Conservation (phyloP, 169 alveolate genomes). For the Sarcocystis neurona region DNA sequence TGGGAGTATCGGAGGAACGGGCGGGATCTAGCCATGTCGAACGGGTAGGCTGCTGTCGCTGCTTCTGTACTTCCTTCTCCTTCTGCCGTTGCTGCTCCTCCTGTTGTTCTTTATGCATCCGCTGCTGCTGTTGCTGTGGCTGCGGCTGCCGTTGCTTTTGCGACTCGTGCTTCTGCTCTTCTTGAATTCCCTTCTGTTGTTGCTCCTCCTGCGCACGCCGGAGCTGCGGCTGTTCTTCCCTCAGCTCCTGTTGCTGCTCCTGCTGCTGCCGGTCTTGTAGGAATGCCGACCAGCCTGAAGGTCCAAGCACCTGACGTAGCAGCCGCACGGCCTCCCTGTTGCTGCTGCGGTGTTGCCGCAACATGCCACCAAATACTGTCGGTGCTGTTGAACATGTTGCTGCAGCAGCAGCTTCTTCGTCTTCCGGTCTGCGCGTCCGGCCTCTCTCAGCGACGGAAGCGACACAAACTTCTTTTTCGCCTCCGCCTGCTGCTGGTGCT, state of each 20-base stretch:
- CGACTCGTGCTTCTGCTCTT: background rate
- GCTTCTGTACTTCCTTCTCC: constrained; percentile 12
- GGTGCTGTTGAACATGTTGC: constrained; percentile 32
- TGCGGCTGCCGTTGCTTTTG: background rate
- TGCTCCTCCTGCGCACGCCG: background rate
- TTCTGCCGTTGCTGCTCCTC: constrained; percentile 48
- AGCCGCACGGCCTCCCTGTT: constrained; percentile 39
- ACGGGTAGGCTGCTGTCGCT: background rate
- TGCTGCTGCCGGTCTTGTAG: constrained; percentile 45
- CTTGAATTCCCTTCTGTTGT: background rate
- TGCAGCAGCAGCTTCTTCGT: too few species aligned
- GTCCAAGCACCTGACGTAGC: constrained; percentile 35
- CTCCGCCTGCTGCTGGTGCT: too few species aligned
- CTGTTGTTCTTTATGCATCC: background rate
- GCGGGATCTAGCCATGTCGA: background rate
- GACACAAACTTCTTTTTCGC: too few species aligned
- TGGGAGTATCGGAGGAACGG: background rate
- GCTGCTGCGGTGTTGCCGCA: constrained; percentile 51
- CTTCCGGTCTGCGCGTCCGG: too few species aligned
- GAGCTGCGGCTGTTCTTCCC: background rate
- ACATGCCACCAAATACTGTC: constrained; percentile 49
- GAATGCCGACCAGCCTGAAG: constrained; percentile 26
- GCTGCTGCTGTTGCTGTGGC: background rate
- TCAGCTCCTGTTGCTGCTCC: too few species aligned
- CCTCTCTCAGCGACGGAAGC: too few species aligned